Conservation (phyloP, 1,284 basidiomycete genomes). For the Macrocystidia cucumis region DNA sequence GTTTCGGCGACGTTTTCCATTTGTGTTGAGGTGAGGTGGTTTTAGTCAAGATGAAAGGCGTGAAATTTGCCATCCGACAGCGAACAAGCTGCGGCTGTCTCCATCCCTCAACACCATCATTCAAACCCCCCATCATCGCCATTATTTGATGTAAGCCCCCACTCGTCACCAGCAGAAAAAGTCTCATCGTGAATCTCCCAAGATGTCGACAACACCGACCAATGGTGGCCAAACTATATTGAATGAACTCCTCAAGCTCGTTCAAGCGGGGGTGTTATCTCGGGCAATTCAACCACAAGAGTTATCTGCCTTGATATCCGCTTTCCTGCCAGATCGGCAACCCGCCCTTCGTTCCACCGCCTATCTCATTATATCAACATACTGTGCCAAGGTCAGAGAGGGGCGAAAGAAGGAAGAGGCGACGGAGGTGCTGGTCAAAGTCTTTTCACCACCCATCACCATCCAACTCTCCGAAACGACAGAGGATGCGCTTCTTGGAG, state of each 20-base stretch:
- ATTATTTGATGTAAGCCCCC: neutral
- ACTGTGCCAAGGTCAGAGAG: conserved; percentile 49
- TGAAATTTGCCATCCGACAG: too few relatives aligned
- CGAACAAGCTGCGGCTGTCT: too few relatives aligned
- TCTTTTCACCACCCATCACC: conserved; percentile 40
- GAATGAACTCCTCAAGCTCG: too few relatives aligned
- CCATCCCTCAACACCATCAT: neutral
- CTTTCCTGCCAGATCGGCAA: conserved; percentile 45
- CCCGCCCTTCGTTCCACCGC: conserved; percentile 49
- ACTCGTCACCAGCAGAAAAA: too few relatives aligned
- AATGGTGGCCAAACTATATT: too few relatives aligned
- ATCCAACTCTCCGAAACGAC: conserved; percentile 44
- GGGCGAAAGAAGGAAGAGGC: conserved; percentile 33
- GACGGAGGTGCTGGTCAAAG: conserved; percentile 35
- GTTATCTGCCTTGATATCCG: conserved; percentile 40
- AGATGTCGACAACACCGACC: too few relatives aligned
- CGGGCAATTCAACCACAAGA: conserved; percentile 42
- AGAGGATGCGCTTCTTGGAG: conserved; percentile 40
- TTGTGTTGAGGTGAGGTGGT: too few relatives aligned
- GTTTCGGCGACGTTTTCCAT: too few relatives aligned
- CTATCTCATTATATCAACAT: conserved; percentile 56
- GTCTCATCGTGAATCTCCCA: too few relatives aligned
- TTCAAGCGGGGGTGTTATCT: too few relatives aligned
- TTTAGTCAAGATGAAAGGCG: too few relatives aligned
- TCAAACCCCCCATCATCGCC: neutral